Evolutionary conservation across 1,284 basidiomycete genomes (phyloP).

Genomic region (Apiotrichum sp.): DNA sequence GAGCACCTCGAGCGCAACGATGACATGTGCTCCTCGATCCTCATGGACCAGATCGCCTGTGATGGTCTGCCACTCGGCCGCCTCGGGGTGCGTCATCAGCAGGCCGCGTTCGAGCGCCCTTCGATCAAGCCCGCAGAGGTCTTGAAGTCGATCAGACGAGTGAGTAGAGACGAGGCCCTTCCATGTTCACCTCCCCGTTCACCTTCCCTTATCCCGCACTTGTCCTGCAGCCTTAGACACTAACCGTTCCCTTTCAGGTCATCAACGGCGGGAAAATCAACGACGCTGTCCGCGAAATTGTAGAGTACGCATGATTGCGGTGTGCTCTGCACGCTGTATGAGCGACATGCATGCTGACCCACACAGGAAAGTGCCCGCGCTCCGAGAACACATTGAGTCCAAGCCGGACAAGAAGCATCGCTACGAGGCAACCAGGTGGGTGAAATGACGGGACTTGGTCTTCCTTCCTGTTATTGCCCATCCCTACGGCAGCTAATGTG

Average conservation of each 20-base stretch:
- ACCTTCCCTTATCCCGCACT: not conserved
- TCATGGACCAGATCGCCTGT: conserved; percentile 43
- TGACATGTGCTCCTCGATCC: conserved; percentile 43
- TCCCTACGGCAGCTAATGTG: too few relatives aligned
- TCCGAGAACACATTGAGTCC: conserved; percentile 30
- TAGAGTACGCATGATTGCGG: not conserved
- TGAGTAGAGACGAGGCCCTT: conserved; percentile 16
- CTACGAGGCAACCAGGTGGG: not conserved
- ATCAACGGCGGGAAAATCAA: not conserved
- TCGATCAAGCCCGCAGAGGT: conserved; percentile 34
- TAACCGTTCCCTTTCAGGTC: not conserved
- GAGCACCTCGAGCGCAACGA: conserved; percentile 45
- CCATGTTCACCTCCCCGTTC: conserved; percentile 19
- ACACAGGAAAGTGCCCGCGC: conserved; percentile 25
- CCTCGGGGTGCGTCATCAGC: conserved; percentile 45
- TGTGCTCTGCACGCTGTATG: too few relatives aligned
- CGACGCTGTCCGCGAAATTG: not conserved
- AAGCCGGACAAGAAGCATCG: conserved; percentile 26
- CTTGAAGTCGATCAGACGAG: conserved; percentile 31
- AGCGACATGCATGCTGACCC: not conserved
- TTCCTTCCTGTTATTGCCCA: too few relatives aligned
- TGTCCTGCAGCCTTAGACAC: too few relatives aligned
- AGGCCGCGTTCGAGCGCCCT: conserved; percentile 41
- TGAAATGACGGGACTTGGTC: too few relatives aligned
- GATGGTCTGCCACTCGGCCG: conserved; percentile 24